Percentiles rank a stretch among this genome's conserved stretches.
Evolutionary conservation across 495 filamentous ascomycete species (phyloP).

Genomic region (Viridothelium virens): DNA sequence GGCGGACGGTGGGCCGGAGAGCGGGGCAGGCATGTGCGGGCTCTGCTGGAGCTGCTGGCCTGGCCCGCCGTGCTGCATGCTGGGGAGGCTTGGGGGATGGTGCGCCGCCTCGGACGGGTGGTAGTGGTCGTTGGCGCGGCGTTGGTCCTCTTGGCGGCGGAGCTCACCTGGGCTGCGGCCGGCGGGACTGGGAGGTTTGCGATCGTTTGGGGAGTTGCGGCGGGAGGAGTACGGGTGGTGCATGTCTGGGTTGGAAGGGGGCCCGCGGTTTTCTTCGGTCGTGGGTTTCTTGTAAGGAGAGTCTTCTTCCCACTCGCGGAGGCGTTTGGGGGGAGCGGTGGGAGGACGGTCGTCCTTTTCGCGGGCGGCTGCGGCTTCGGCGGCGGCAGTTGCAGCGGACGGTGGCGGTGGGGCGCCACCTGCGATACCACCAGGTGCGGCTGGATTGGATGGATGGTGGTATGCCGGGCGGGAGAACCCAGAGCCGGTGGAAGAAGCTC

Average conservation of each 20-base stretch:
- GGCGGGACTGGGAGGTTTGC: constrained; percentile 51
- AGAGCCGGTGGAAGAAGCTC: constrained; percentile 74
- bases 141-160: constrained; percentile 49
- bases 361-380: constrained; percentile 56
- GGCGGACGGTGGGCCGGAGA: constrained; percentile 4
- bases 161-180: constrained; percentile 74
- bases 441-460: constrained; percentile 61
- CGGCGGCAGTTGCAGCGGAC: constrained; percentile 63
- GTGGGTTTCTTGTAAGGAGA: constrained; percentile 68
- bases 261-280: constrained; percentile 77
- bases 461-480: constrained; percentile 72
- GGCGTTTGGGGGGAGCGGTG: constrained; percentile 71
- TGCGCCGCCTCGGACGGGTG: constrained; percentile 88
- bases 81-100: constrained; percentile 64
- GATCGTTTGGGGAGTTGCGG: constrained; percentile 57
- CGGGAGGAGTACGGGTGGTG: constrained; percentile 43
- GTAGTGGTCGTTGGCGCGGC: constrained; percentile 60
- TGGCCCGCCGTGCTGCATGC: constrained; percentile 48
- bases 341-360: constrained; percentile 73
- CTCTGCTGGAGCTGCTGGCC: constrained; percentile 6
- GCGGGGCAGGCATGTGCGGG: constrained; percentile 3
- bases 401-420: constrained; percentile 66
- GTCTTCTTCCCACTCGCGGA: constrained; percentile 88
- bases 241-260: constrained; percentile 68
- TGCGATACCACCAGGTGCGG: constrained; percentile 61